These are phyloP conservation scores for Cyclostephanos tholiformis DNA, from an alignment of 108 stramenopile species.

Conservation along the genomic window DNA sequence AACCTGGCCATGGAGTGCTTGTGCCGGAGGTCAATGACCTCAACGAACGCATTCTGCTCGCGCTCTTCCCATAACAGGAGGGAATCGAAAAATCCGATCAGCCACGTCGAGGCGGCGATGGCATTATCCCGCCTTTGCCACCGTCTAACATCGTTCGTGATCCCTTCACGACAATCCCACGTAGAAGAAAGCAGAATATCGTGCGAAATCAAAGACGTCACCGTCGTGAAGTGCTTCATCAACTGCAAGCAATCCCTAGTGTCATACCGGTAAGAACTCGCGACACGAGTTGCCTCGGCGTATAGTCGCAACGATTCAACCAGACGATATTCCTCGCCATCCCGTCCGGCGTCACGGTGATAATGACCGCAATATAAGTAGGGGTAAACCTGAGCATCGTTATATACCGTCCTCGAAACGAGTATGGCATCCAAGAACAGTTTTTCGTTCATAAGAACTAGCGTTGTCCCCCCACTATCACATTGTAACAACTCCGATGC, in stretches of 20 bases:
- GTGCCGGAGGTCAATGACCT: conserved; percentile 49
- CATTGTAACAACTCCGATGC: conserved; percentile 20
- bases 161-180: neutral
- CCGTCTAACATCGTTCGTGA: conserved; percentile 12
- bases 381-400: conserved; percentile 57
- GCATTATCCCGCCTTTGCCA: conserved; percentile 53
- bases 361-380: conserved; percentile 63
- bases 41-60: conserved; percentile 50
- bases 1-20: conserved; percentile 51
- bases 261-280: conserved; percentile 56
- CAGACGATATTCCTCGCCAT: conserved; percentile 54
- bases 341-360: conserved; percentile 59
- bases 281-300: conserved; percentile 48
- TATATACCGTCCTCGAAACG: conserved; percentile 34
- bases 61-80: conserved; percentile 59
- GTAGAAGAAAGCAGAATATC: conserved; percentile 45
- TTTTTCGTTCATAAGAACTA: conserved; percentile 49
- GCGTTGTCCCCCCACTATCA: neutral
- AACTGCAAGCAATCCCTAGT: conserved; percentile 53
- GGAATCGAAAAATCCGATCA: conserved; percentile 56
- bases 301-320: conserved; percentile 57
- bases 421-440: conserved; percentile 54
- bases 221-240: conserved; percentile 59
- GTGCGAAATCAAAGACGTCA: conserved; percentile 42
- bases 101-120: conserved; percentile 45